phyloP scores from a whole-genome alignment of 768 basidiomycete species.

The Chlorophyllum brunneum region DNA sequence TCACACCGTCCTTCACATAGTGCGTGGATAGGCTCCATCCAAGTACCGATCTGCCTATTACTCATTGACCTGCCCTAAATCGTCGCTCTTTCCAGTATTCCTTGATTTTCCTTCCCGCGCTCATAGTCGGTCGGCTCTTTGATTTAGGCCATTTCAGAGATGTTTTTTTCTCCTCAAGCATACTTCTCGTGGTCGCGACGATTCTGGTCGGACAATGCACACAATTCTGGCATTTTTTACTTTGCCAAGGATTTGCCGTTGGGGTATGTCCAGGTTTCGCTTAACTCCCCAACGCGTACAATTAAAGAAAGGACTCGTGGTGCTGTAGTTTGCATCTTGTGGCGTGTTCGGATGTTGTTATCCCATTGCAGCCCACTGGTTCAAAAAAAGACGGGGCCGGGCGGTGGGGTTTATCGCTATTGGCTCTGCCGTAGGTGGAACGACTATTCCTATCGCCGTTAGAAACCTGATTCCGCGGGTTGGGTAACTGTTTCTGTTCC shows the following conservation, averaged over 20 bases:
- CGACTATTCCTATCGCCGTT: conserved; percentile 58
- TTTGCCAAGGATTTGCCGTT: too few species aligned
- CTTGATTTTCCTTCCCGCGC: conserved; percentile 56
- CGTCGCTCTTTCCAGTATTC: conserved; percentile 42
- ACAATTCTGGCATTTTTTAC: too few species aligned
- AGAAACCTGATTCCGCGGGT: too few species aligned
- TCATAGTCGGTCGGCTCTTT: conserved; percentile 48
- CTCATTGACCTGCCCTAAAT: neutral
- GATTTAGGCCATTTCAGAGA: conserved; percentile 64
- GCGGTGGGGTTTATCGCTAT: conserved; percentile 63
- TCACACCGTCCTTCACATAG: conserved; percentile 31
- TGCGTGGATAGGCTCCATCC: conserved; percentile 79
- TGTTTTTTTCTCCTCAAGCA: too few species aligned
- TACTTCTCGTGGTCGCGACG: too few species aligned
- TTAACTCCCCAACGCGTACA: too few species aligned
- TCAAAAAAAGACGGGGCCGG: conserved; percentile 52
- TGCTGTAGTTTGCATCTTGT: too few species aligned
- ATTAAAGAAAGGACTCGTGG: too few species aligned
- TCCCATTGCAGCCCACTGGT: conserved; percentile 86
- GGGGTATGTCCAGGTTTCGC: too few species aligned
- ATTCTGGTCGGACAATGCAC: too few species aligned
- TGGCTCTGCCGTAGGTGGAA: conserved; percentile 68
- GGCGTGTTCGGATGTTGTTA: too few species aligned
- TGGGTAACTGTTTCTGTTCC: too few species aligned
- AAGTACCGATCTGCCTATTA: conserved; percentile 40